These are phyloP conservation scores for Podila horticola DNA, from an alignment of 192 early-diverging fungal genomes.

Conservation along the genomic window DNA sequence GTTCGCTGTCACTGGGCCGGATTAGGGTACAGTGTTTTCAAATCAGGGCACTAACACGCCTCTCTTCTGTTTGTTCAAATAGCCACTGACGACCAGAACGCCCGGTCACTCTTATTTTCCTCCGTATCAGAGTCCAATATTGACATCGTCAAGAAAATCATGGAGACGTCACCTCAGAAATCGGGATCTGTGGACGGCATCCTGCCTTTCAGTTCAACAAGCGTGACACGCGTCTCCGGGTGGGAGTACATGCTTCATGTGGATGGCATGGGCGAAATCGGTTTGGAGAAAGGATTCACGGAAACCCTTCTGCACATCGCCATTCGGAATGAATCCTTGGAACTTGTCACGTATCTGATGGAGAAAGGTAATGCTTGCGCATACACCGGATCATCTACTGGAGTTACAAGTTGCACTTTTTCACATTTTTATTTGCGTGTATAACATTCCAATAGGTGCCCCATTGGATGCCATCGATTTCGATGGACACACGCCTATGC, in stretches of 20 bases:
- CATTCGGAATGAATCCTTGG: constrained; percentile 16
- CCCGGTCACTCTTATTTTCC: constrained; percentile 34
- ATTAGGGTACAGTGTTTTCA: neutral
- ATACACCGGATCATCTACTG: too few relatives aligned
- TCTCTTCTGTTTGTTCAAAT: neutral
- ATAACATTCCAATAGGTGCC: constrained; percentile 18
- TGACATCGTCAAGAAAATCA: constrained; percentile 21
- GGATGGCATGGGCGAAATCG: constrained; percentile 1
- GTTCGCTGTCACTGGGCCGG: too few relatives aligned
- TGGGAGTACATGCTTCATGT: constrained; percentile 37
- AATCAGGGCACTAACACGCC: neutral
- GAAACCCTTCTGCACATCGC: constrained; percentile 53
- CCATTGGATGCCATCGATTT: constrained; percentile 47
- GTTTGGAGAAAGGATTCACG: constrained; percentile 11
- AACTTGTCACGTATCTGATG: constrained; percentile 25
- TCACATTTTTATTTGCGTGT: neutral
- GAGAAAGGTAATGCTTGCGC: constrained; percentile 9
- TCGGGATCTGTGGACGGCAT: constrained; percentile 5
- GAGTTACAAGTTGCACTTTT: neutral
- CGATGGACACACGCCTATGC: constrained; percentile 38
- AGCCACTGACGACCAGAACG: constrained; percentile 33
- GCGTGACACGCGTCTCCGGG: constrained; percentile 26
- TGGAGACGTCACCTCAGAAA: constrained; percentile 16
- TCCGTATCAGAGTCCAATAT: constrained; percentile 8
- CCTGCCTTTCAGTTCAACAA: constrained; percentile 11